phyloP scores from a whole-genome alignment of 768 basidiomycete species.

The Erythrobasidium yunnanense region DNA sequence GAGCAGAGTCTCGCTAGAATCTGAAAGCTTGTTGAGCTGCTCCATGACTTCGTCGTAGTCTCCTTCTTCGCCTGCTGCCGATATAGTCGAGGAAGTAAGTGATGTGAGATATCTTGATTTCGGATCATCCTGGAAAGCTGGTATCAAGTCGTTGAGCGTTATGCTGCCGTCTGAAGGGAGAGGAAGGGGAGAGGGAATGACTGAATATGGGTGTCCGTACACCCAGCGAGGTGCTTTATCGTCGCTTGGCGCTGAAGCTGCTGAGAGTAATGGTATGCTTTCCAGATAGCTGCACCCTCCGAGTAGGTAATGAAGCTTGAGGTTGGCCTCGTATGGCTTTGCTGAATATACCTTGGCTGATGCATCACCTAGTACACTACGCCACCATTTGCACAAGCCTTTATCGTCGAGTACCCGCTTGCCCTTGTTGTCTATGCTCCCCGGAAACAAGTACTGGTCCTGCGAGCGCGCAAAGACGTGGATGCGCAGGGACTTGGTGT shows the following conservation, averaged over 20 bases:
- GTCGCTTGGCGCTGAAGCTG: conserved; percentile 31
- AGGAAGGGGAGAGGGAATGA: conserved; percentile 28
- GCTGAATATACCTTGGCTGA: conserved; percentile 39
- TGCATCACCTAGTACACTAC: conserved; percentile 55
- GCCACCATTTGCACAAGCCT: conserved; percentile 87
- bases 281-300: conserved; percentile 3
- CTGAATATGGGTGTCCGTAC: conserved; percentile 66
- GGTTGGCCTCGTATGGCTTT: background rate
- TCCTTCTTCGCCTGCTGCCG: conserved; percentile 50
- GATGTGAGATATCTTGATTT: conserved; percentile 78
- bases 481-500: conserved; percentile 53
- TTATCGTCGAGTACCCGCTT: conserved; percentile 50
- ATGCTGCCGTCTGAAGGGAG: conserved; percentile 44
- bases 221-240: conserved; percentile 47
- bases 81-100: conserved; percentile 29
- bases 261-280: conserved; percentile 11
- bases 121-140: conserved; percentile 91
- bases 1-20: background rate
- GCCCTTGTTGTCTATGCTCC: conserved; percentile 26
- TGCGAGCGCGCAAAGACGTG: conserved; percentile 87
- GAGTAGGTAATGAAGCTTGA: conserved; percentile 31
- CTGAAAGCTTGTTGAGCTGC: background rate
- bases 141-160: conserved; percentile 56
- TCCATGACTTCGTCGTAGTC: conserved; percentile 39
- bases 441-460: conserved; percentile 79